Base-by-base conservation (phyloP, 164 flowering plant genomes). In the Brasenia schreberi region DNA sequence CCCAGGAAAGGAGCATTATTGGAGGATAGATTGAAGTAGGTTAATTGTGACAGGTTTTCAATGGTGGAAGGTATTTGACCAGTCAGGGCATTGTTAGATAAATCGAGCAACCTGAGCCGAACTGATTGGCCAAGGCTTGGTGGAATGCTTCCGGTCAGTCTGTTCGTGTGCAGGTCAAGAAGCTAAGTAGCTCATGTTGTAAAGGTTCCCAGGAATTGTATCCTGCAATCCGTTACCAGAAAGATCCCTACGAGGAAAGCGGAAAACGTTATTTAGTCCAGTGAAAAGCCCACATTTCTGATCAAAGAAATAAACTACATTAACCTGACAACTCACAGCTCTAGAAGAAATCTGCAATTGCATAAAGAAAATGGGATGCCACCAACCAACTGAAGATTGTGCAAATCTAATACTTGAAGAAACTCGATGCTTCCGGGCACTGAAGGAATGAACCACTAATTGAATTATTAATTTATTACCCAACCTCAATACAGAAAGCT, bases 331-430 rank as follows among this genome's bases (percentile, higher is more conserved):
- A 94, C 99, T 91, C 81, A 94, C 96, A 94, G 82, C 74, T 81
- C 85, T 65, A 79, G 96, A 74, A 94, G 96, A 76, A 82, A 81
- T 75, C 74, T 73, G 87, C 96, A 95, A 65, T 81, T 81, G 82
- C 80, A 77, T 43, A 95, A 67, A 49, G 75, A 79, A 11, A 43
- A 63, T 0, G 98, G 96, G 45, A 92, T 85, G 71, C 77, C 77
- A 10, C 97, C 99, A 61, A 53, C 71, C 45, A 92, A 92, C 11
- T 68, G 72, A 65, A 88, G 87, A 67, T 87, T 87, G 68, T 85
- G 92, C 82, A 95, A 79, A 77, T 90, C 87, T 68, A 95, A 77
- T 60, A 87, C 84, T 76, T 73, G 78, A 66, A 95, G 94, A 33
- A 72, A 66, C 69, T 90, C 96, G 67, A 90, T 81, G 68, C 77